A percentile compares a stretch with the other conserved stretches of the same genome.
Evolutionary conservation across 257 asterid genomes (phyloP).

Genomic region (Przewalskia tangutica): DNA sequence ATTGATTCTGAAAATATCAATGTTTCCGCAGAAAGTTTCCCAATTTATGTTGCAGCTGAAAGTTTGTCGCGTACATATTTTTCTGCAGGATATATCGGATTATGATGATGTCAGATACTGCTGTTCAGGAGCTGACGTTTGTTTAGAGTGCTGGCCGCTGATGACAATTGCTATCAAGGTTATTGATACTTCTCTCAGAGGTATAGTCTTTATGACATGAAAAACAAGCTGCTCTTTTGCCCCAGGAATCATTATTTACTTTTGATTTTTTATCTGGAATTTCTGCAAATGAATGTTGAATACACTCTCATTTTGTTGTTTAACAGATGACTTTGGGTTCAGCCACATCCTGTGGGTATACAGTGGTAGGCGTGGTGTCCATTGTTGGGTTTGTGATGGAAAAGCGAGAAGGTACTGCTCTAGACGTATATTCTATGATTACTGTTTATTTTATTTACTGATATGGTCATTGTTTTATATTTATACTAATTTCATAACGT

Average conservation of each 20-base stretch:
- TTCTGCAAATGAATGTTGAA: background rate
- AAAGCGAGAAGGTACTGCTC: background rate
- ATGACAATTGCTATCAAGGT: constrained; percentile 70
- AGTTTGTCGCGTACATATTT: background rate
- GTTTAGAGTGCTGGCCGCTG: constrained; percentile 79
- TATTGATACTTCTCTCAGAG: constrained; percentile 85
- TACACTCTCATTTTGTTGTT: background rate
- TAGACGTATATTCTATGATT: background rate
- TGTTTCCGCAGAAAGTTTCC: background rate
- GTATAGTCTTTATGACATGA: constrained; percentile 18
- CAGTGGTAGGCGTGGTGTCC: constrained; percentile 30
- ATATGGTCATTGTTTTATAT: background rate
- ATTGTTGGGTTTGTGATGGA: constrained; percentile 91
- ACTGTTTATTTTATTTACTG: background rate
- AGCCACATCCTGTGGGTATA: constrained; percentile 45
- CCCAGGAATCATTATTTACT: background rate
- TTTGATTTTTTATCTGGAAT: background rate
- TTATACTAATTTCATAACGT: background rate
- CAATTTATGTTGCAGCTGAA: constrained; percentile 1
- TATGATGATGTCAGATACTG: constrained; percentile 95
- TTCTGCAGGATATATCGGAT: constrained; percentile 74
- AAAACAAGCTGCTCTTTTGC: background rate
- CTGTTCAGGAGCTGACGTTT: constrained; percentile 93
- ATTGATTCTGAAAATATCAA: background rate
- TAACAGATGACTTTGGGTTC: constrained; percentile 83